Base-by-base conservation (phyloP, 2,329 filamentous ascomycete genomes). In the Epichloe scottii region DNA sequence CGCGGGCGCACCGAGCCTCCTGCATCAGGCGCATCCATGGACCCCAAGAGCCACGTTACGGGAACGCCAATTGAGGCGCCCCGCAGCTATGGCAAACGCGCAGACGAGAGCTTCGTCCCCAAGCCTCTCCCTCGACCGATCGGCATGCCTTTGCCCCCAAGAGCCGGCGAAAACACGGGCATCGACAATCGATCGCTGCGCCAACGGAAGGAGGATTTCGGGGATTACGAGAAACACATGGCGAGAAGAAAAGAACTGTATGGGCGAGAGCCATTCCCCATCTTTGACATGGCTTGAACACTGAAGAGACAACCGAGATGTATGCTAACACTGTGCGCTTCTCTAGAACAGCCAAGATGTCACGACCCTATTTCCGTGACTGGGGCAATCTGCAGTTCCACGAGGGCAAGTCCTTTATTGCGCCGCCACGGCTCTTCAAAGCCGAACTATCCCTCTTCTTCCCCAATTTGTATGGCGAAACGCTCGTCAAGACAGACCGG, bases 311-410 rank as follows among this genome's bases (percentile, higher is more conserved):
- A 26, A 41, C n/a, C 21, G 49, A 59, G 52, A 23, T 42, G 49
- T 26, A 21, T 30, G 47, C 51, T 43, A 21, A 60, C 17, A 19
- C 3, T 14, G 17, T 46, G 4, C 30, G n/a, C 14, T n/a, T 38
- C 39, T 30, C 10, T 23, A 88, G 84, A 50, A 87, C 87, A 43
- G 77, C 79, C 58, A 82, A 89, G 65, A 84, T 94, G 62, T 74
- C 84, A 19, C 87, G 87, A 53, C 90, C 91, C 2, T 98, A 98
- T 69, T 98, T 95, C 72, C 86, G 89, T 66, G 91, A 98, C 75
- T 96, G 89, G 86, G 81, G 80, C 53, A 93, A 94, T 69, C 79
- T 96, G 67, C 75, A 76, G 49, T 78, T 84, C 57, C 84, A 93
- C 69, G 81, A 89, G 60, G 93, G 93, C 62, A 98, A 98, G 69